Evolutionary conservation across 2,329 filamentous ascomycete species (phyloP), one percentile per base, ranked within the genome.

Genomic region (Fusarium devonianum): DNA sequence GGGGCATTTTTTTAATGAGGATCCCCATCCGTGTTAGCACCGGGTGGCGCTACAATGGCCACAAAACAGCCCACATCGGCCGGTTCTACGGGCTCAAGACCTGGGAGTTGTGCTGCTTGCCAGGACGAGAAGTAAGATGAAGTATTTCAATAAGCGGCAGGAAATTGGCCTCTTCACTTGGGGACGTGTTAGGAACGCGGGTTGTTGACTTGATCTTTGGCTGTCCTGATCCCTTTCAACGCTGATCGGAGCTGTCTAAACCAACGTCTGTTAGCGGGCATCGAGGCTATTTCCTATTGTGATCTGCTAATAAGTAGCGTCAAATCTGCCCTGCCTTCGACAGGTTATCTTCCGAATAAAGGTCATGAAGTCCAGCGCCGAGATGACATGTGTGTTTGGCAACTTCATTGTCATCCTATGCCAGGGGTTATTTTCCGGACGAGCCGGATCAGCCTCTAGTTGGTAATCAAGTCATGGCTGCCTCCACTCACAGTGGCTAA

Each of bases 1-100:
- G 50, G 46, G 48, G 49, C 42, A 49, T 56, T 47, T 62, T 66
- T 64, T 60, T 62, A 66, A 66, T 65, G 65, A 65, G 63, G 63
- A 66, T 66, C 65, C 61, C 52, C 60, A 53, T 66, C 50, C 41
- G 56, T 62, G 57, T 63, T 60, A 62, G 49, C 38, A 51, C 37
- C 28, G 53, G 37, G 63, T 66, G 63, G 63, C 63, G 63, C 51
- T 65, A 66, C 43, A 64, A 63, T 66, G 59, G 54, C 53, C 49
- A 44, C 34, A 53, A 49, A 66, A 65, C 63, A 66, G 53, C 59
- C 63, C 63, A 66, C 53, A 56, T 38, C 29, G 29, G 51, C 43
- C 33, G 38, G 16, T 40, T 17, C 50, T 36, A 36, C 47, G 45
- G 48, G 45, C 30, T 49, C 29, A 36, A 49, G 39, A 37, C 16